Base-by-base conservation (phyloP, 805 yeast genomes). In the Candida golubevii region DNA sequence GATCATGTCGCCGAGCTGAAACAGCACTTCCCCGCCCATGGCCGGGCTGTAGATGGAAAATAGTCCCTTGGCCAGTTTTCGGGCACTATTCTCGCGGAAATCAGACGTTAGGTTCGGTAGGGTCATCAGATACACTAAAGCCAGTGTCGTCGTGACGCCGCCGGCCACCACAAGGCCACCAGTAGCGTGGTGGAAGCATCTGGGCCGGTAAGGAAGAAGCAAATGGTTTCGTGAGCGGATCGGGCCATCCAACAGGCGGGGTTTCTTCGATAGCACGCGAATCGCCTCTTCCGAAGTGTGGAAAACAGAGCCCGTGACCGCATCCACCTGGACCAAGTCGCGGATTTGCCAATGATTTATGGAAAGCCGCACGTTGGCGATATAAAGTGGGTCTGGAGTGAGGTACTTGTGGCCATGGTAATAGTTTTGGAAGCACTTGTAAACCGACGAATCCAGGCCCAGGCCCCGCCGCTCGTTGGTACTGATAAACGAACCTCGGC, bases 271-370 rank as follows among this genome's bases (percentile, higher is more conserved):
- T 36, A 38, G 42, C 27, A 56, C 31, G 14, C 59, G 71, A 29
- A 86, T 72, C 18, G 73, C 58, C 47, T 78, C 79, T 35, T 79
- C 79, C 46, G 68, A 69, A 1, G 89, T 82, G 59, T 82, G 86
- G 45, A 76, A 72, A 8, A 85, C 66, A 35, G 71, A 70, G 48
- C 75, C 66, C 58, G 49, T 72, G 62, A 44, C 60, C 45, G 38
- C 55, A 49, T 44, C 82, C 12, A 77, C 74, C 51, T 80, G 77
- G 6, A 88, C 68, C 56, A 88, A 71, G 57, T 88, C 91, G 32
- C 95, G 71, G 29, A 88, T 69, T 61, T 88, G 96, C 95, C 95
- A 88, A 66, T 88, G 81, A 41, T 71, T 71, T 36, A 62, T 65
- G 12, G 62, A 56, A 6, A 69, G 56, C 23, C 60, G 58, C 27